Conservation (phyloP, 352 stramenopile genomes). For the Pythium graminicola region DNA sequence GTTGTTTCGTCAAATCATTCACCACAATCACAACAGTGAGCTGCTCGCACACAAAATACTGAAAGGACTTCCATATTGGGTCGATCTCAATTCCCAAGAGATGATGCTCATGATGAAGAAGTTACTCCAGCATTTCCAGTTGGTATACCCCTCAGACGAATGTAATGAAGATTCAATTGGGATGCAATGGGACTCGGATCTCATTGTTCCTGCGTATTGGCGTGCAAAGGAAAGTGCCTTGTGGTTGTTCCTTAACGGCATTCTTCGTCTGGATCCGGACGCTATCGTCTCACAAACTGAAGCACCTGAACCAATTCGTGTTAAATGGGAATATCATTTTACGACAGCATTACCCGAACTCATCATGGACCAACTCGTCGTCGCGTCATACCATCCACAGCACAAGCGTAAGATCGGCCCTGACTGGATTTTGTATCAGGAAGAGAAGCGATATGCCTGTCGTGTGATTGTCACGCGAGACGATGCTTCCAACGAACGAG, state of each 20-base stretch:
- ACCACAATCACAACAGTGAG: no score
- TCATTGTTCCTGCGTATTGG: slow-evolving; percentile 13
- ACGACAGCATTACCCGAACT: slow-evolving; percentile 14
- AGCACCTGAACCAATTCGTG: background rate
- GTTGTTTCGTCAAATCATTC: no score
- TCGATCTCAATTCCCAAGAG: no score
- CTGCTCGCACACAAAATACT: no score
- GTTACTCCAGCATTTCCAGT: slow-evolving; percentile 12
- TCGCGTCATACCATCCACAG: slow-evolving; percentile 9
- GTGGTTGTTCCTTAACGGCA: background rate
- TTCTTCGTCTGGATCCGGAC: background rate
- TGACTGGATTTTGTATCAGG: slow-evolving; percentile 3
- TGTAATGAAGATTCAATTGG: no score
- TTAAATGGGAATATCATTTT: slow-evolving; percentile 27
- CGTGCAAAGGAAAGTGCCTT: slow-evolving; percentile 1
- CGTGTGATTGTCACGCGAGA: background rate
- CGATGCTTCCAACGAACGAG: background rate
- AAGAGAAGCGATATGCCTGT: background rate
- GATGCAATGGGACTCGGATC: slow-evolving; percentile 9
- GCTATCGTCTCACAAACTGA: background rate
- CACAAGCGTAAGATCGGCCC: background rate
- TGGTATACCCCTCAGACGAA: slow-evolving; percentile 10
- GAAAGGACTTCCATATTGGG: no score
- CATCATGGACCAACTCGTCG: slow-evolving; percentile 22
- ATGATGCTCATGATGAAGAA: slow-evolving; percentile 12